Conservation (phyloP, 2,329 filamentous ascomycete species). For the Venturiaceae sp. region DNA sequence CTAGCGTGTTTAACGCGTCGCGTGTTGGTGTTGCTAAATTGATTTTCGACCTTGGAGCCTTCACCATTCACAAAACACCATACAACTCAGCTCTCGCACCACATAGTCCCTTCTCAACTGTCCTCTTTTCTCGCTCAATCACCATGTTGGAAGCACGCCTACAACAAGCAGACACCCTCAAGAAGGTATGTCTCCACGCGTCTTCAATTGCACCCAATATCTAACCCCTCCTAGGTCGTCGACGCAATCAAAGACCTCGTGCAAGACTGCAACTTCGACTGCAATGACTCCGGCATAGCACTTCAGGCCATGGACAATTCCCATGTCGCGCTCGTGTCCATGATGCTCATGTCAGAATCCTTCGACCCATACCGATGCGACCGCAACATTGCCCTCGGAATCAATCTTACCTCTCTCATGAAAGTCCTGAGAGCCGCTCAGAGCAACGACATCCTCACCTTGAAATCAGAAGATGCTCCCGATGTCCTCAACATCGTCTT, state of each 20-base stretch:
- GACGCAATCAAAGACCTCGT: conserved; percentile 99
- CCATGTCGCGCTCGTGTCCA: conserved; percentile 95
- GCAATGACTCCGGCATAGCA: conserved; percentile 98
- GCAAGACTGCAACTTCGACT: conserved; percentile 99
- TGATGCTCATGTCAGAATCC: conserved; percentile 93
- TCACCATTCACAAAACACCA: neutral
- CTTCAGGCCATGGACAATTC: conserved; percentile 99
- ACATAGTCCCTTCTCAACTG: neutral
- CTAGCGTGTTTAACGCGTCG: neutral
- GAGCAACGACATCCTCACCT: conserved; percentile 86
- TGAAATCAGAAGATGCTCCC: conserved; percentile 95
- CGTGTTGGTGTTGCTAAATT: neutral
- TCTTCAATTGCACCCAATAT: neutral
- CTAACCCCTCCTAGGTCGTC: conserved; percentile 58
- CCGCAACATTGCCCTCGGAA: conserved; percentile 94
- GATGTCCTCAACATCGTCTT: conserved; percentile 94
- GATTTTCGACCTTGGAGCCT: neutral
- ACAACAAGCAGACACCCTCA: conserved; percentile 85
- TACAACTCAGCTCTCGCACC: neutral
- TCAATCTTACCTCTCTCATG: conserved; percentile 92
- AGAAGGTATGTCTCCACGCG: conserved; percentile 56
- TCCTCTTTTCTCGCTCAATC: neutral
- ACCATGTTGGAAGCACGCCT: conserved; percentile 93
- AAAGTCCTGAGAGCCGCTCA: conserved; percentile 94
- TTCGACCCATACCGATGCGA: conserved; percentile 97